Evolutionary conservation across 2,329 filamentous ascomycete species (phyloP), one percentile per base, ranked within the genome.

Genomic region (Aspergillus persii): DNA sequence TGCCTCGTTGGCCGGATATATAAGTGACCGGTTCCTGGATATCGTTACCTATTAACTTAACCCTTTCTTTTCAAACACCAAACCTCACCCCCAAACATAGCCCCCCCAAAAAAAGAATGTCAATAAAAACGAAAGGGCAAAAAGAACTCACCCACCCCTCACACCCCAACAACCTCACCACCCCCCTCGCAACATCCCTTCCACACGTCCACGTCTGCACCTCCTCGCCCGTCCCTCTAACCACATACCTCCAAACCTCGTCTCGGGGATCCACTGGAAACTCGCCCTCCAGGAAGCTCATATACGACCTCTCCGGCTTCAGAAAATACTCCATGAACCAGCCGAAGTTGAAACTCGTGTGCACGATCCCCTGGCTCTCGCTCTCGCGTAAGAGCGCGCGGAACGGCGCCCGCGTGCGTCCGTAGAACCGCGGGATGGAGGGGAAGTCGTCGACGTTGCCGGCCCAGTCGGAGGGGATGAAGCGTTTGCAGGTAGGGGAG

Each of bases 241-340:
- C 29, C 8, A 49, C 54, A 7, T 53, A 57, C n/a, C 30, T 41
- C 53, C 54, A 62, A 2, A 18, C 44, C 1, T 60, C 52, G 9
- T 50, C n/a, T 53, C 65, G 57, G 2, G 36, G 36, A 18, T 41
- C 36, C 15, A 67, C 39, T 11, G 64, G 59, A 36, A 58, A 63
- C 31, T 61, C 50, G 12, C 59, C 57, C n/a, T 52, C 33, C 53
- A 62, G 30, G 36, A 49, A 27, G 5, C 30, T 27, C 30, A 44
- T 47, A 4, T 54, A 36, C 12, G 51, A 49, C 36, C 27, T n/a
- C n/a, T 8, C 12, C 15, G 7, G 18, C 3, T 44, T 41, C 3
- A 54, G 54, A n/a, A 65, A 61, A 58, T 69, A 69, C 41, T 68
- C 67, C 51, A 57, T 58, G 26, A 67, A 62, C 60, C 62, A 67